Evolutionary conservation across 2,329 filamentous ascomycete genomes (phyloP), one percentile per base, ranked within the genome.

Genomic region (Nakataea oryzae): DNA sequence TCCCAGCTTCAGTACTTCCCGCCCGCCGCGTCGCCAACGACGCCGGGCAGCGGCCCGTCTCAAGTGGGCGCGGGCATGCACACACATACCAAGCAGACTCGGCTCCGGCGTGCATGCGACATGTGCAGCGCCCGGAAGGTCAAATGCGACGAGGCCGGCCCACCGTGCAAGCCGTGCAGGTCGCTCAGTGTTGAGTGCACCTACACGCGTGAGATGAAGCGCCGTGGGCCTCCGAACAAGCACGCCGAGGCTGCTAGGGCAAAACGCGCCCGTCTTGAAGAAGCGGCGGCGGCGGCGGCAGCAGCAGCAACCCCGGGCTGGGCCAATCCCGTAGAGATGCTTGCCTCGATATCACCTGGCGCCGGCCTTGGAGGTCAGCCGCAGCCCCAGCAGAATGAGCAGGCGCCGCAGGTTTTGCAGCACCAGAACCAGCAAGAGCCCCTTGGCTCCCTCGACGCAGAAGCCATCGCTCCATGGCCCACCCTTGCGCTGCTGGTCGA

Each of bases 401-500:
- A 50, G 21, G 21, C 21, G 41, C n/a, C 27, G 32, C 65, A 64
- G 27, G 66, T 62, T 1, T 17, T 21, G 72, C n/a, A 69, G 68
- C 30, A 70, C 74, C 58, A 64, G 3, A 63, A 9, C 21, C 41
- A 50, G 6, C 41, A 50, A 8, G 41, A 24, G 41, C 21, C 41
- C 24, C 21, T 17, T 50, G 21, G 17, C 41, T n/a, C 63, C n/a
- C 70, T 85, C 17, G 82, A 84, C 63, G 83, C 86, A 58, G 89
- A 93, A 70, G 78, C 83, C 2, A 91, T 93, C 64, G 89, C 87
- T 54, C 86, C 89, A 0, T 79, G 87, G 72, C 81, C 84, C 9
- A 84, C 87, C 13, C 76, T 93, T 61, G 81, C 88, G 68, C 79
- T 87, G 2, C 78, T 92, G 21, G 83, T 93, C 63, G 87, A 92